Conservation (phyloP, 106 monocot species). For the Phalaenopsis aphrodite region DNA sequence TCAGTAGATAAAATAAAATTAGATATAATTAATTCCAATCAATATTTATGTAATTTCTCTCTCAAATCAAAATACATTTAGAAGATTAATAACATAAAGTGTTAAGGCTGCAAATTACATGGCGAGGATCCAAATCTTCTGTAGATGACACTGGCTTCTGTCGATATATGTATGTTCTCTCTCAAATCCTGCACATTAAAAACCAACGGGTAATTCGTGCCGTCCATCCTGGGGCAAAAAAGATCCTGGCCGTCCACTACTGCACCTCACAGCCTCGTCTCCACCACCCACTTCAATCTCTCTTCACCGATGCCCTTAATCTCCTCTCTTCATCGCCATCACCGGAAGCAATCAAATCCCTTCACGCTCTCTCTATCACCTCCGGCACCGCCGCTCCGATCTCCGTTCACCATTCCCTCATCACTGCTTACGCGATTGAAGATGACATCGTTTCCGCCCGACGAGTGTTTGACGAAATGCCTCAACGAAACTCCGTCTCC, state of each 20-base stretch:
- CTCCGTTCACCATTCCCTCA: constrained; percentile 20
- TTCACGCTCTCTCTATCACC: constrained; percentile 13
- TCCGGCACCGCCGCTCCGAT: neutral
- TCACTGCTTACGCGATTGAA: constrained; percentile 9
- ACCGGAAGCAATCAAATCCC: neutral
- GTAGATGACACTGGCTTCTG: no score
- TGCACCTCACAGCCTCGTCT: neutral
- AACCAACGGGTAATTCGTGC: neutral
- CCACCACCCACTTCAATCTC: neutral
- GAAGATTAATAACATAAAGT: no score
- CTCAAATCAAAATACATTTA: no score
- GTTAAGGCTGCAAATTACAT: no score
- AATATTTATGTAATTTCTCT: no score
- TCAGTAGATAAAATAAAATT: no score
- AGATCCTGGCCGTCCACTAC: constrained; percentile 6
- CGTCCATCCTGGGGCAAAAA: neutral
- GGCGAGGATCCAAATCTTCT: no score
- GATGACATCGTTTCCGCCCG: constrained; percentile 14
- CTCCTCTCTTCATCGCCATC: neutral
- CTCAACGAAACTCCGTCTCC: constrained; percentile 16
- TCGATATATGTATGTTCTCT: neutral
- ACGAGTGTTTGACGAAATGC: constrained; percentile 49
- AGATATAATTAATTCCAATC: no score
- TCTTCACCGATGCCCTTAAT: neutral
- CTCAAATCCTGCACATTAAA: neutral